Evolutionary conservation across 306 rosid genomes (phyloP).

Genomic region (Vicia faba): DNA sequence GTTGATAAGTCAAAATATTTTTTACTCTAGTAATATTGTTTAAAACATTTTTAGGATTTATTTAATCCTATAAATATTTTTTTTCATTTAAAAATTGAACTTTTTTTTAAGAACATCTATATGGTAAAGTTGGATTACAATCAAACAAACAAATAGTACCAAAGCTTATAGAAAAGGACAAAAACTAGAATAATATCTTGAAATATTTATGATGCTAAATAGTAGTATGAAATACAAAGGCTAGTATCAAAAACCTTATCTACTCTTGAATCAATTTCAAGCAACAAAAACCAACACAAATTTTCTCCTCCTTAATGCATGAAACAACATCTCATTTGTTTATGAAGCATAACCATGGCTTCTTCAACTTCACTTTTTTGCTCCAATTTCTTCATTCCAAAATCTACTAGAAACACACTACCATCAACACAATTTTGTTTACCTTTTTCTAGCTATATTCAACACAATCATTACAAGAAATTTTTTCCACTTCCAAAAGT

Average conservation of each 20-base stretch:
- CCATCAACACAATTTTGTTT: conserved; percentile 22
- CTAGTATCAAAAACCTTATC: conserved; percentile 38
- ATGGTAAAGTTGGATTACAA: too few species aligned
- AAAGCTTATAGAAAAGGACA: conserved; percentile 31
- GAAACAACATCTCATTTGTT: conserved; percentile 18
- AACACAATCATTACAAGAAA: conserved; percentile 38
- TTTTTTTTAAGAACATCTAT: too few species aligned
- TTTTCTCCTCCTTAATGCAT: conserved; percentile 2
- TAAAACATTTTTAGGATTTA: background rate
- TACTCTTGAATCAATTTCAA: conserved; percentile 26
- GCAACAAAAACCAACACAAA: conserved; percentile 15
- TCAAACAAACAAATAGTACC: background rate
- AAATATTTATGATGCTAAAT: conserved; percentile 21
- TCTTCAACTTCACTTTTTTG: conserved; percentile 41
- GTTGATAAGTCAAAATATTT: background rate
- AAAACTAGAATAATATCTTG: conserved; percentile 17
- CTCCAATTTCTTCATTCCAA: conserved; percentile 34
- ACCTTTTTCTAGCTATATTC: conserved; percentile 11
- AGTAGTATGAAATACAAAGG: background rate
- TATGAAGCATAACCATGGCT: conserved; percentile 48
- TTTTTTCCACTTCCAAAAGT: conserved; percentile 47
- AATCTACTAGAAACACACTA: conserved; percentile 29
- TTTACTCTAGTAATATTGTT: background rate
- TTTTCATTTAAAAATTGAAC: too few species aligned
- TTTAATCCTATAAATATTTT: background rate